A percentile compares a stretch with the other conserved stretches of the same genome.
These are phyloP conservation scores for Candida gigantensis DNA, from an alignment of 1,139 yeast genomes.

Conservation along the genomic window DNA sequence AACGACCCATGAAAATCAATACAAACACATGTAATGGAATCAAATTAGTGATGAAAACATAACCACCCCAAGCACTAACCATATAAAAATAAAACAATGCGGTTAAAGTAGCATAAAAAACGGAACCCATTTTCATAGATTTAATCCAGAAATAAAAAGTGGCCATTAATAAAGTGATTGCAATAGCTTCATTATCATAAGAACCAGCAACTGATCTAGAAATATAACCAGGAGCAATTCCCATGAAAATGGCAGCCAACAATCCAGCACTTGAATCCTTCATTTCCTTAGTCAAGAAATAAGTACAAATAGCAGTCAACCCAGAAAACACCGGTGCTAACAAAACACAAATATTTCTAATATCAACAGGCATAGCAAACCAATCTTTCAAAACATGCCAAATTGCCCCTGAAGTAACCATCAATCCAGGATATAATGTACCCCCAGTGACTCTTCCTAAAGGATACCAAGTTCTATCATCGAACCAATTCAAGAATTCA, in stretches of 20 bases:
- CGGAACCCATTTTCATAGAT: conserved; percentile 87
- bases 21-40: conserved; percentile 95
- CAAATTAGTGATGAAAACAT: conserved; percentile 96
- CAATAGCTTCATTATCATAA: conserved; percentile 98
- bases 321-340: conserved; percentile 97
- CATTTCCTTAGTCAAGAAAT: conserved; percentile 84
- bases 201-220: conserved; percentile 99
- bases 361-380: conserved; percentile 83
- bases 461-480: conserved; percentile 99
- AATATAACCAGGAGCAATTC: conserved; percentile 97
- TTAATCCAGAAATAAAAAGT: conserved; percentile 96
- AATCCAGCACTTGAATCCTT: conserved; percentile 90
- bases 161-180: conserved; percentile 92
- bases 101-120: conserved; percentile 79
- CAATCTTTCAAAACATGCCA: conserved; percentile 69
- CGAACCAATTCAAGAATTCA: conserved; percentile 97
- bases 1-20: conserved; percentile 91
- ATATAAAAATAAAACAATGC: conserved; percentile 93
- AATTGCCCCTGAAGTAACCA: conserved; percentile 93
- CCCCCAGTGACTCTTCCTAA: conserved; percentile 99
- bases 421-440: conserved; percentile 94
- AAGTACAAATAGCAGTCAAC: conserved; percentile 90
- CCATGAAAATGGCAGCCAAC: conserved; percentile 91
- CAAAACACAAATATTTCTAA: conserved; percentile 92
- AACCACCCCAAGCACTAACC: conserved; percentile 99